Conservation (phyloP, 2,329 filamentous ascomycete species). For the Ascosphaera apis region DNA sequence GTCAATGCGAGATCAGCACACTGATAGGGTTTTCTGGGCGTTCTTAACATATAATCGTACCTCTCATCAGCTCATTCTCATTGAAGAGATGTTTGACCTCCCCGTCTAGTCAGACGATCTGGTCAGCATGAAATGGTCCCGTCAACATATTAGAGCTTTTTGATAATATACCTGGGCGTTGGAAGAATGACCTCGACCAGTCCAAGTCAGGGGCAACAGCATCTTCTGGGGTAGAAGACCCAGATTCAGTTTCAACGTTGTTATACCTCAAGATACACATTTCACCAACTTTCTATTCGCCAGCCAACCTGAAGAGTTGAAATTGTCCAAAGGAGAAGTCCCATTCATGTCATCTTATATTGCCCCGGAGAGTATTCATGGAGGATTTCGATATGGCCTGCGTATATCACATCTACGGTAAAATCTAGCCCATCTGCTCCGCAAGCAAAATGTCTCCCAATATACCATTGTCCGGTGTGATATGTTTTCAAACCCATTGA, state of each 20-base stretch:
- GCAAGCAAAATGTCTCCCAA: no score
- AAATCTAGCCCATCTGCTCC: no score
- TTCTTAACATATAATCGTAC: background rate
- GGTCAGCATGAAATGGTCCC: background rate
- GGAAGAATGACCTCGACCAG: background rate
- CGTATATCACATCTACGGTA: no score
- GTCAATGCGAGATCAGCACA: background rate
- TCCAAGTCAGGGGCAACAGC: background rate
- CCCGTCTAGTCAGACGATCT: background rate
- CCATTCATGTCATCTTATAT: no score
- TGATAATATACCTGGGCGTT: background rate
- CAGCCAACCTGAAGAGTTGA: background rate
- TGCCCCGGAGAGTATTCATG: no score
- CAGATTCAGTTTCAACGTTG: background rate
- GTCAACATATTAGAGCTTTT: background rate
- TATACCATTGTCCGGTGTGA: no score
- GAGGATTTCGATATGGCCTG: no score
- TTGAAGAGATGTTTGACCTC: background rate
- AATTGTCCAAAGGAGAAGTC: no score
- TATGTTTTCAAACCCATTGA: no score
- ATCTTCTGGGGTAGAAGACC: background rate
- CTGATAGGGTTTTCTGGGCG: background rate
- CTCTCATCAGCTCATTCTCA: background rate
- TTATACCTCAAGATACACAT: background rate
- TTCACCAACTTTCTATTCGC: background rate